Base-by-base conservation (phyloP, 177 flowering plant species). In the Vitis hybrid region DNA sequence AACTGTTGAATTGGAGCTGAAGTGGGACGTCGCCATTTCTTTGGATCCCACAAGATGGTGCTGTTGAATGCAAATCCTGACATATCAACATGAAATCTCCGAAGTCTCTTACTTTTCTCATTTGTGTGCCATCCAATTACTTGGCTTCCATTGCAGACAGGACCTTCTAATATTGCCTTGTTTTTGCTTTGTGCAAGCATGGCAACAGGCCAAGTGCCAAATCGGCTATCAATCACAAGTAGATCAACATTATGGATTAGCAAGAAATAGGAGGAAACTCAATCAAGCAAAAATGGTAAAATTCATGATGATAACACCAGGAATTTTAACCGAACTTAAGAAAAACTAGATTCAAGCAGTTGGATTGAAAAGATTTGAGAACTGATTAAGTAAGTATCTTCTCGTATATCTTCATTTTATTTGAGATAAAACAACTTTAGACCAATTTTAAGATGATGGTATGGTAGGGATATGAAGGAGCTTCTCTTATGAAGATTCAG, bases 1-100 rank as follows among this genome's bases (percentile, higher is more conserved):
- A 91, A 76, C 80, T 94, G 98, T 23, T 93, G 81, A 64, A 91
- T 84, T 48, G 92, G 88, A 73, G 51, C 64, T 64, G 83, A 70
- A 57, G 71, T 82, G 56, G 87, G 89, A 32, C 91, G 92, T 18
- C 73, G 76, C 99, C 97, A 93, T 72, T 88, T 87, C 86, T 88
- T 89, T 68, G 95, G 91, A 72, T 91, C 96, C 99, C 99, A 96
- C 55, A 96, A 75, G 62, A 94, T 88, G 49, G 97, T 91, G 85
- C 98, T 93, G 81, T 96, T 94, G 82, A 96, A 96, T 58, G 99
- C 99, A 81, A 96, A 96, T 70, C 99, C 99, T 6, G 99, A 94
- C 97, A 92, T 96, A 73, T 96, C 98, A 63, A 92, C 97, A 78
- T 96, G 99, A 78, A 96, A 96, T 76, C 99, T 85, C 21, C 97